phyloP scores from a whole-genome alignment of 2,329 filamentous ascomycete genomes.

The Pseudovirgaria hyperparasitica region DNA sequence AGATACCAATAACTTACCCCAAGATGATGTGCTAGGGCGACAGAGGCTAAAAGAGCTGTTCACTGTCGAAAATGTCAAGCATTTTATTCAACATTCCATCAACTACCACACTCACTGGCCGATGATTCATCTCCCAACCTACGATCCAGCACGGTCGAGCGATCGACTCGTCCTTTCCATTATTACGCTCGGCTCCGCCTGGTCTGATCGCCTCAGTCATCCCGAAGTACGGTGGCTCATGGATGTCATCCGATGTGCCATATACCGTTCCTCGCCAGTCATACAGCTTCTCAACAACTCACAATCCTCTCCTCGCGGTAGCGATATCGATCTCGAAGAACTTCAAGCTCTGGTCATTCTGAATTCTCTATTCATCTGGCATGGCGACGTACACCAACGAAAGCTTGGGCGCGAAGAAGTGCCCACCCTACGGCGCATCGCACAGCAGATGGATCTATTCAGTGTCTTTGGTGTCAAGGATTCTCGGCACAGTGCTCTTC shows the following conservation, averaged over 20 bases:
- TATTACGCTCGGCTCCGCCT: constrained; percentile 63
- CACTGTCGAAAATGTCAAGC: constrained; percentile 54
- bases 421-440: constrained; percentile 42
- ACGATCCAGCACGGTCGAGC: constrained; percentile 52
- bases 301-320: constrained; percentile 25
- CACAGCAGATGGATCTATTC: constrained; percentile 44
- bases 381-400: constrained; percentile 54
- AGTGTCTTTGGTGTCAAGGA: too few species aligned
- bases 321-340: constrained; percentile 44
- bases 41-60: constrained; percentile 43
- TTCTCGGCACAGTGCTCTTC: too few species aligned
- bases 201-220: constrained; percentile 50
- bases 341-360: constrained; percentile 54
- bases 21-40: constrained; percentile 34
- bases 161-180: constrained; percentile 56
- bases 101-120: constrained; percentile 65
- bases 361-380: constrained; percentile 53
- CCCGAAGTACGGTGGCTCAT: constrained; percentile 55
- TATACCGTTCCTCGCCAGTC: constrained; percentile 43
- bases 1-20: too few species aligned
- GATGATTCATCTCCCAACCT: constrained; percentile 58
- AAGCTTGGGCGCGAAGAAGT: constrained; percentile 49
- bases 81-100: constrained; percentile 58
- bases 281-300: constrained; percentile 26
- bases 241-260: constrained; percentile 46